phyloP scores from a whole-genome alignment of 2,329 filamentous ascomycete species.

The Diplocarpon mali region DNA sequence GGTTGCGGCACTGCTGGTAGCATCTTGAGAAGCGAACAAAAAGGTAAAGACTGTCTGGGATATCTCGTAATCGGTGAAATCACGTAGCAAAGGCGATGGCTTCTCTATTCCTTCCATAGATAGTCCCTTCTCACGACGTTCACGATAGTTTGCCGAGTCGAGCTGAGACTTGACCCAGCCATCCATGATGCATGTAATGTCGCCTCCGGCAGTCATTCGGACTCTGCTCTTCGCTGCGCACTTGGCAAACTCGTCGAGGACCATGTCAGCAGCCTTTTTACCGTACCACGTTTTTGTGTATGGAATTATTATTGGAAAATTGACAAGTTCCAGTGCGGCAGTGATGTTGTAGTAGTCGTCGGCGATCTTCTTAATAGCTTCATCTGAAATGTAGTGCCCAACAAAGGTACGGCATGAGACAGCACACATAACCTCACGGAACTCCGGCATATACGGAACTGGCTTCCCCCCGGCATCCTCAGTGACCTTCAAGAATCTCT shows the following conservation, averaged over 20 bases:
- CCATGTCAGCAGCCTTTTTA: constrained; percentile 90
- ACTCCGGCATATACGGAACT: constrained; percentile 77
- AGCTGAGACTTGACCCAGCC: constrained; percentile 86
- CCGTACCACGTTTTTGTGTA: constrained; percentile 96
- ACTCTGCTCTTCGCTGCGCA: constrained; percentile 91
- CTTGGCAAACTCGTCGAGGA: constrained; percentile 77
- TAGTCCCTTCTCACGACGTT: constrained; percentile 64
- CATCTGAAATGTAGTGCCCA: constrained; percentile 86
- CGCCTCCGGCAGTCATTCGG: constrained; percentile 78
- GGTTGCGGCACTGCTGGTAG: constrained; percentile 83
- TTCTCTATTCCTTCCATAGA: constrained; percentile 62
- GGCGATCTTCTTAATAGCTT: constrained; percentile 84
- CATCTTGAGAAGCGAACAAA: constrained; percentile 94
- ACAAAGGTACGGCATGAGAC: constrained; percentile 95
- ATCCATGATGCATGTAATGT: constrained; percentile 88
- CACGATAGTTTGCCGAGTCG: constrained; percentile 70
- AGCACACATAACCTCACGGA: constrained; percentile 91
- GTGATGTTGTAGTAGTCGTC: constrained; percentile 97
- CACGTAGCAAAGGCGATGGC: constrained; percentile 69
- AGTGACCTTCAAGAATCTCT: constrained; percentile 65
- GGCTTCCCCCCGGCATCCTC: constrained; percentile 62
- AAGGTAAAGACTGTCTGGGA: constrained; percentile 91
- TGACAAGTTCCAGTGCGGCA: constrained; percentile 89
- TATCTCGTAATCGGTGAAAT: constrained; percentile 86
- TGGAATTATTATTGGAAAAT: constrained; percentile 93